Base-by-base conservation (phyloP, 2,329 filamentous ascomycete species). In the Pseudocercospora fuligena region DNA sequence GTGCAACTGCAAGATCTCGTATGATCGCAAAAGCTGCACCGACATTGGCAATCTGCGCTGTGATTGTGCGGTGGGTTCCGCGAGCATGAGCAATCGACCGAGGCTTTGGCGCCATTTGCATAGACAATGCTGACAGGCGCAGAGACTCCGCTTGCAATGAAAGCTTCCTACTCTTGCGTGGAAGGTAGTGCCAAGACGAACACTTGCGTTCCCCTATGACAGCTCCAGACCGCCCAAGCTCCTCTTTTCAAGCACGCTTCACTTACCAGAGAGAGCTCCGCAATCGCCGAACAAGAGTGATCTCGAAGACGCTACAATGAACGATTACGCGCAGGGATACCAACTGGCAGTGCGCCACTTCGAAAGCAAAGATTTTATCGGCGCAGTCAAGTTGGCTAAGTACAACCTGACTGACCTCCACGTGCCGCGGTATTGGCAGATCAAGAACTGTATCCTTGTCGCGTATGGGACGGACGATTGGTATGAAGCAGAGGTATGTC, bases 391-490 rank as follows among this genome's bases (percentile, higher is more conserved):
- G 29, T 8, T 31, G 29, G 29, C 29, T 31, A 31, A 31, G 6
- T 31, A 31, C 29, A 31, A 31, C 29, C 29, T 31, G 29, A 31
- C 29, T 8, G 40, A 46, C 40, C 40, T 11, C 27, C 31, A 31
- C 27, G 36, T 33, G 58, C 43, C 29, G 40, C 58, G 27, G 21
- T 60, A 60, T 36, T 47, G 58, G 58, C 58, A 43, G 58, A 36
- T 46, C 7, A 16, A 46, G 62, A 78, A 77, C 64, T 80, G 78
- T 77, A 72, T 80, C 9, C 69, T 80, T 9, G 75, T 77, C 0
- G 79, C 78, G 9, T 65, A 78, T 59, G 78, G 74, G 0, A 68
- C n/a, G 9, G 75, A 80, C 62, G 16, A 47, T 27, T 29, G 31
- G 23, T 70, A 73, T 47, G 66, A 66, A 8, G 80, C 76, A 61